Evolutionary conservation across 345 rosid genomes (phyloP).

Genomic region (Carallia brachiata): DNA sequence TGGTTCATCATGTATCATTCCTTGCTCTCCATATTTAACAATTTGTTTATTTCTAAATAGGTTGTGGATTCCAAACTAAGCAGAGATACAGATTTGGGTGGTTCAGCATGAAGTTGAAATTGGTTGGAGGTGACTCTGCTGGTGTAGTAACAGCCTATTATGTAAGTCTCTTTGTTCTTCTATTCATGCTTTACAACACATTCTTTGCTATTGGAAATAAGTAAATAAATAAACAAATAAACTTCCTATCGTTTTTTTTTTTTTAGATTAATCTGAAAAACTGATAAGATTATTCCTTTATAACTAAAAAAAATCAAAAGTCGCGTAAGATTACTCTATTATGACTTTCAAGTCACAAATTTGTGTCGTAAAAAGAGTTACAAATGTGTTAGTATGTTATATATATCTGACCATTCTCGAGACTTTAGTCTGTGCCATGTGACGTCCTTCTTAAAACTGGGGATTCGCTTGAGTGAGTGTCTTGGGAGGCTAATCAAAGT

Average conservation of each 20-base stretch:
- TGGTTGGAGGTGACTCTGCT: conserved; percentile 95
- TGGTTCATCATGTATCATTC: neutral
- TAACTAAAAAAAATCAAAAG: too few species aligned
- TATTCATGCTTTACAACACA: neutral
- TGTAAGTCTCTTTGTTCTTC: conserved; percentile 33
- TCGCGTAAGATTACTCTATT: too few species aligned
- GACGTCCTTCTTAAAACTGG: too few species aligned
- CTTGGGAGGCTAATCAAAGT: neutral
- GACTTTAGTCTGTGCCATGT: too few species aligned
- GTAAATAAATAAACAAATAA: neutral
- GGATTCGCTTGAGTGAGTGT: too few species aligned
- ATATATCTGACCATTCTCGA: neutral
- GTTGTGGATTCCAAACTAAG: conserved; percentile 95
- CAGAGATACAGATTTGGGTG: conserved; percentile 91
- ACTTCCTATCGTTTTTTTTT: too few species aligned
- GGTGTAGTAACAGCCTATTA: conserved; percentile 97
- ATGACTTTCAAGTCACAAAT: too few species aligned
- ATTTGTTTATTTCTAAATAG: conserved; percentile 25
- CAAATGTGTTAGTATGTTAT: too few species aligned
- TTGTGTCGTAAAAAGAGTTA: too few species aligned
- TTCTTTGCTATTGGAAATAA: neutral
- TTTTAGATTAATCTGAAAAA: too few species aligned
- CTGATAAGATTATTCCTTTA: too few species aligned
- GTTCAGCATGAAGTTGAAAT: conserved; percentile 96
- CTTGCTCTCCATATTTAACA: neutral